These are phyloP conservation scores for Aegilops umbellulata DNA, from an alignment of 176 grass and related monocot species.

Conservation along the genomic window DNA sequence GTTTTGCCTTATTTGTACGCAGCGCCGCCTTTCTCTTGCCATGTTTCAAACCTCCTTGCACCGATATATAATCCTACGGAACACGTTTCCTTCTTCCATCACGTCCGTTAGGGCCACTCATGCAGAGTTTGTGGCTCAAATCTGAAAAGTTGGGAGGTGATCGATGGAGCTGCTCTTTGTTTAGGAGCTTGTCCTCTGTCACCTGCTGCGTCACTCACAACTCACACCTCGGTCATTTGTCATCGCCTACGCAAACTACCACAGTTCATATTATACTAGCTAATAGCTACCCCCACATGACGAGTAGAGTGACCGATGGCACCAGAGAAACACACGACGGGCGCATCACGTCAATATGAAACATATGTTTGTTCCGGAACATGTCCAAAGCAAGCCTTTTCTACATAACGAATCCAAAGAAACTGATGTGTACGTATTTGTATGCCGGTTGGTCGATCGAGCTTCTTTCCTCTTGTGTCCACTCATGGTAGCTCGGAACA, in stretches of 20 bases:
- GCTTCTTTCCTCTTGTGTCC: too few species aligned
- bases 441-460: too few species aligned
- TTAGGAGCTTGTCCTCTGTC: background rate
- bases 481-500: too few species aligned
- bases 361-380: background rate
- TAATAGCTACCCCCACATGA: background rate
- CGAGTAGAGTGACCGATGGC: background rate
- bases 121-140: background rate
- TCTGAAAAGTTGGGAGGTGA: background rate
- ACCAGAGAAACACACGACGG: background rate
- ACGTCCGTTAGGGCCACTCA: background rate
- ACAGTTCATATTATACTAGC: background rate
- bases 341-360: background rate
- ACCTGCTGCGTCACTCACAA: background rate
- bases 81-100: background rate
- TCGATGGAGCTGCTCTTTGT: background rate
- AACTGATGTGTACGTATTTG: too few species aligned
- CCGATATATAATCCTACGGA: background rate
- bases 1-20: background rate
- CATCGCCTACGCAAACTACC: background rate
- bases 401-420: too few species aligned
- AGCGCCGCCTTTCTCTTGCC: background rate
- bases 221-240: background rate
- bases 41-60: background rate
- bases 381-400: too few species aligned